Percentiles rank a stretch among this genome's conserved stretches.
These are phyloP conservation scores for Aspergillus sp. DNA, from an alignment of 2,329 filamentous ascomycete species.

Conservation along the genomic window DNA sequence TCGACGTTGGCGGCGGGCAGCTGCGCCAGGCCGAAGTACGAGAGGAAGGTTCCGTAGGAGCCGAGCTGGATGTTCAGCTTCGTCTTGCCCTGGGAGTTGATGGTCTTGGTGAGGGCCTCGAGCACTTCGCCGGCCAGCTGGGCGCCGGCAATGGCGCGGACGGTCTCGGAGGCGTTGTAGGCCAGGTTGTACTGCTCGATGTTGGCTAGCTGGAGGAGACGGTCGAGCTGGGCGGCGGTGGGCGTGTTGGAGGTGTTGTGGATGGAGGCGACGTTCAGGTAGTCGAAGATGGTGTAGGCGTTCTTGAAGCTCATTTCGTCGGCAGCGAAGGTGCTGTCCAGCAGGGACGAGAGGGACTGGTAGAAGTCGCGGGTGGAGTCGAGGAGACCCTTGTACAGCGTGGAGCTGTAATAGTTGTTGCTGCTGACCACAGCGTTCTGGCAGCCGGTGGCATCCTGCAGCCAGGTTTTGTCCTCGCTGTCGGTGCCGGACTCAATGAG, in stretches of 20 bases:
- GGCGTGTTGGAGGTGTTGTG: slow-evolving; percentile 61
- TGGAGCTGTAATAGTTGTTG: slow-evolving; percentile 56
- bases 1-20: slow-evolving; percentile 51
- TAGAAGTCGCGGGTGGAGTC: slow-evolving; percentile 55
- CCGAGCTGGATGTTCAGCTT: slow-evolving; percentile 58
- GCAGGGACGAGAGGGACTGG: slow-evolving; percentile 47
- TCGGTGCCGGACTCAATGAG: slow-evolving; percentile 59
- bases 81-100: slow-evolving; percentile 34
- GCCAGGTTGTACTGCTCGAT: slow-evolving; percentile 78
- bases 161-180: slow-evolving; percentile 62
- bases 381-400: slow-evolving; percentile 48
- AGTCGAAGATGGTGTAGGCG: slow-evolving; percentile 65
- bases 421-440: slow-evolving; percentile 56
- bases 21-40: slow-evolving; percentile 60
- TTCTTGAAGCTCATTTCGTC: slow-evolving; percentile 57
- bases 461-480: slow-evolving; percentile 56
- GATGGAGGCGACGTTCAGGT: slow-evolving; percentile 61
- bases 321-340: slow-evolving; percentile 51
- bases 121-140: slow-evolving; percentile 64
- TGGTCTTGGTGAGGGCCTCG: slow-evolving; percentile 42
- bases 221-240: slow-evolving; percentile 55
- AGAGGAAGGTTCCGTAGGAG: slow-evolving; percentile 59
- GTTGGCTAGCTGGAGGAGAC: slow-evolving; percentile 72
- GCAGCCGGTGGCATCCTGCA: slow-evolving; percentile 58
- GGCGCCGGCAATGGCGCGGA: slow-evolving; percentile 54